phyloP scores from a whole-genome alignment of 2,329 filamentous ascomycete genomes.

The Chaetomium olivaceum region DNA sequence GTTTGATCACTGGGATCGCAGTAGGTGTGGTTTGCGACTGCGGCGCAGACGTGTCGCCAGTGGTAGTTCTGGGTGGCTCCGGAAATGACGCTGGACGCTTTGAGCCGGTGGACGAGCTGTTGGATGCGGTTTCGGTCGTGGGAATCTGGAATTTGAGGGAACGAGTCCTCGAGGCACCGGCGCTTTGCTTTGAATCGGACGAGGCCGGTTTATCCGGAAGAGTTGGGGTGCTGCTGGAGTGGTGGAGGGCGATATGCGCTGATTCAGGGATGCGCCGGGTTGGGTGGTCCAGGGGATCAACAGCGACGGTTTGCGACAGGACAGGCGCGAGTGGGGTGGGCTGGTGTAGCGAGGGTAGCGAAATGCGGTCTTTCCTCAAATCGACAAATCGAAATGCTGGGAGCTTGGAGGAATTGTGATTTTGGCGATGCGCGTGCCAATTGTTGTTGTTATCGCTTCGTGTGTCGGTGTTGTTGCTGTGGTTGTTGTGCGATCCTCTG shows the following conservation, averaged over 20 bases:
- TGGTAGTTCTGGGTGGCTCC: constrained; percentile 35
- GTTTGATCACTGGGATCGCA: constrained; percentile 36
- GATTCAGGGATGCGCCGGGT: constrained; percentile 33
- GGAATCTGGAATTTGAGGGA: constrained; percentile 43
- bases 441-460: constrained; percentile 28
- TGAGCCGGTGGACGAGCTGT: constrained; percentile 28
- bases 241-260: constrained; percentile 32
- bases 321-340: constrained; percentile 45
- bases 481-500: constrained; percentile 12
- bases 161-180: constrained; percentile 36
- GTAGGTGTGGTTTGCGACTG: constrained; percentile 35
- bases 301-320: constrained; percentile 36
- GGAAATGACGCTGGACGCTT: constrained; percentile 44
- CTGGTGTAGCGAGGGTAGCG: constrained; percentile 40
- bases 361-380: constrained; percentile 43
- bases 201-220: constrained; percentile 24
- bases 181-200: constrained; percentile 28
- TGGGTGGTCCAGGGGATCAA: constrained; percentile 14
- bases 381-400: constrained; percentile 57
- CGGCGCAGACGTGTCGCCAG: constrained; percentile 29
- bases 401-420: constrained; percentile 56
- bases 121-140: constrained; percentile 28
- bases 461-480: constrained; percentile 3
- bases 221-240: constrained; percentile 28
- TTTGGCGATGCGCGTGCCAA: constrained; percentile 53